These are phyloP conservation scores for Exophiala bonariae DNA, from an alignment of 2,329 filamentous ascomycete genomes.

Conservation along the genomic window DNA sequence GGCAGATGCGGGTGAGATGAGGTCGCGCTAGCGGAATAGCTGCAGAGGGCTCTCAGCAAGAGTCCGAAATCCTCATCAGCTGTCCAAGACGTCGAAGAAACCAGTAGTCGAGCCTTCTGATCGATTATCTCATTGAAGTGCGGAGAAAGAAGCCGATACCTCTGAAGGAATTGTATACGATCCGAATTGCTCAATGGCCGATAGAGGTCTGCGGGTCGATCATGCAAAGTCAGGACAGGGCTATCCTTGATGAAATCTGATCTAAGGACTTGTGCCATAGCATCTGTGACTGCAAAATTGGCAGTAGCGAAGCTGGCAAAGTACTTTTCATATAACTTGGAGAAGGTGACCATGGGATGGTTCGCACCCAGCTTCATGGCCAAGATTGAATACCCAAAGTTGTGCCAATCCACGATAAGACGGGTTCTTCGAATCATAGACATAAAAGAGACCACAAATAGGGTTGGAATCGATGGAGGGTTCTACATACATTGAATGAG, in stretches of 20 bases:
- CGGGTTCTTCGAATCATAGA: slow-evolving; percentile 76
- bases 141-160: slow-evolving; percentile 63
- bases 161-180: slow-evolving; percentile 61
- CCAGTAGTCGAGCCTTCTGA: slow-evolving; percentile 67
- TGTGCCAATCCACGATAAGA: slow-evolving; percentile 96
- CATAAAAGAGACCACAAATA: slow-evolving; percentile 71
- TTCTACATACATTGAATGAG: slow-evolving; percentile 58
- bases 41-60: slow-evolving; percentile 76
- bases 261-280: slow-evolving; percentile 76
- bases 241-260: slow-evolving; percentile 65
- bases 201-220: slow-evolving; percentile 82
- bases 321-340: slow-evolving; percentile 73
- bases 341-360: slow-evolving; percentile 76
- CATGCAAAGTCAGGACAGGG: slow-evolving; percentile 73
- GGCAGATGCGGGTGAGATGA: slow-evolving; percentile 55
- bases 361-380: slow-evolving; percentile 61
- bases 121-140: slow-evolving; percentile 60
- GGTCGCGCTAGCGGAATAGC: slow-evolving; percentile 62
- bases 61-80: slow-evolving; percentile 92
- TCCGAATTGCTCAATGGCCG: slow-evolving; percentile 61
- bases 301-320: slow-evolving; percentile 68
- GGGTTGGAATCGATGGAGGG: slow-evolving; percentile 89
- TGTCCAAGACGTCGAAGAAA: slow-evolving; percentile 97
- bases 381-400: slow-evolving; percentile 95
- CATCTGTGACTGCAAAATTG: slow-evolving; percentile 85